These are phyloP conservation scores for Saccharum spontaneum DNA, from an alignment of 176 grass and related monocot species.

Conservation along the genomic window DNA sequence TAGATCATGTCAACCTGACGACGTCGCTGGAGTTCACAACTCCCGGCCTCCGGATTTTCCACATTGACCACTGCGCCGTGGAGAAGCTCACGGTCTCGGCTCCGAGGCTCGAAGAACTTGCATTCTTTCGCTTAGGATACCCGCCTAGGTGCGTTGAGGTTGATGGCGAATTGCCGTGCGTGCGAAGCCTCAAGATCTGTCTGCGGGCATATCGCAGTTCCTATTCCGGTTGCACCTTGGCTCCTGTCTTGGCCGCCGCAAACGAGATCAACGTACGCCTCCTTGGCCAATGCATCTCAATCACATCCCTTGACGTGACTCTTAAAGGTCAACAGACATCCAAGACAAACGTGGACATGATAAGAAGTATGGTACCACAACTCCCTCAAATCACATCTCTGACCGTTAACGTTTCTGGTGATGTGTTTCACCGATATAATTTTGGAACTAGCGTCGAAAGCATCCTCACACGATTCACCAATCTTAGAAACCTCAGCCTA, in stretches of 20 bases:
- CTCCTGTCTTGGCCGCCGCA: too few relatives aligned
- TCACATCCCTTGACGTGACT: background rate
- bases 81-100: background rate
- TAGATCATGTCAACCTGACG: background rate
- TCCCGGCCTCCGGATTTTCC: background rate
- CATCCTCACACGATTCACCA: background rate
- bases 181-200: background rate
- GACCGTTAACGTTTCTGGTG: background rate
- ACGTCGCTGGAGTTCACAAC: background rate
- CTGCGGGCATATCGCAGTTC: background rate
- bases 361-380: background rate
- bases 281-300: background rate
- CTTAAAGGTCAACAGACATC: background rate
- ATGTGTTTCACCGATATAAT: background rate
- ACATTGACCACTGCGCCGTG: background rate
- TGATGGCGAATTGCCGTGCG: background rate
- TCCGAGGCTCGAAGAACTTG: background rate
- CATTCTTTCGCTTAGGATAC: background rate
- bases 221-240: background rate
- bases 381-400: background rate
- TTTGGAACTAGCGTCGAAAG: background rate
- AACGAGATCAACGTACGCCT: background rate
- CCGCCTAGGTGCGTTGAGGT: background rate
- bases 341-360: background rate
- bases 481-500: background rate